These are phyloP conservation scores for Globisporangium alternatum DNA, from an alignment of 352 stramenopile species.

Conservation along the genomic window DNA sequence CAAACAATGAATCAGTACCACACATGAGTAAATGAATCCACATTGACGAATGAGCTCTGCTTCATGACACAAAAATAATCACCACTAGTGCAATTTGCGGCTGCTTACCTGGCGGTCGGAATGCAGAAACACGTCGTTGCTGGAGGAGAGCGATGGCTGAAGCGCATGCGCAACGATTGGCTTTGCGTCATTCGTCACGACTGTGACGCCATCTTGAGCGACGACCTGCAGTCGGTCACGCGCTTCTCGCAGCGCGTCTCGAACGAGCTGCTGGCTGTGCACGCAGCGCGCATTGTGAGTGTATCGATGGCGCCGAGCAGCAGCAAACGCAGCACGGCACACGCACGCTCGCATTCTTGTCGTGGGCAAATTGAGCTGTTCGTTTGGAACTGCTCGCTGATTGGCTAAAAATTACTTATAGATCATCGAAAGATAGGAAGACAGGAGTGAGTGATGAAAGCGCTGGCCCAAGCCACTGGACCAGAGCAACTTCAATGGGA, in stretches of 20 bases:
- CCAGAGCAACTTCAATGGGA: slow-evolving; percentile 9
- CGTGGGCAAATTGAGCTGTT: background rate
- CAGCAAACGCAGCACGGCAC: background rate
- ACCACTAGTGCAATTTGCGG: background rate
- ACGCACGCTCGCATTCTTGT: background rate
- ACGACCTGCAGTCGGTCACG: slow-evolving; percentile 11
- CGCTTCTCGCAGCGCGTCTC: slow-evolving; percentile 10
- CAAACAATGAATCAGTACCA: background rate
- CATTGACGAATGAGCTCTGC: background rate
- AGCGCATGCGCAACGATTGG: slow-evolving; percentile 51
- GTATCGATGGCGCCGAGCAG: background rate
- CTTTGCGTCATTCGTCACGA: slow-evolving; percentile 41
- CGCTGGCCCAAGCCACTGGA: background rate
- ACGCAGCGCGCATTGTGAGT: slow-evolving; percentile 1
- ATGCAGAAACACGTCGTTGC: slow-evolving; percentile 62
- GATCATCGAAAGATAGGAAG: background rate
- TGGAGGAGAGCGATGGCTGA: slow-evolving; percentile 28
- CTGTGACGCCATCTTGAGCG: slow-evolving; percentile 3
- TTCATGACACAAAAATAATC: background rate
- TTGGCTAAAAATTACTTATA: background rate
- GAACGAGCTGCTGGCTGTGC: slow-evolving; percentile 15
- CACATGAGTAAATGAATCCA: background rate
- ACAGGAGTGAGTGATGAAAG: background rate
- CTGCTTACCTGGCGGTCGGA: slow-evolving; percentile 33
- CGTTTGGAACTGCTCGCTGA: background rate